These are phyloP conservation scores for Claviceps purpurea DNA, from an alignment of 2,329 filamentous ascomycete species.

Conservation along the genomic window DNA sequence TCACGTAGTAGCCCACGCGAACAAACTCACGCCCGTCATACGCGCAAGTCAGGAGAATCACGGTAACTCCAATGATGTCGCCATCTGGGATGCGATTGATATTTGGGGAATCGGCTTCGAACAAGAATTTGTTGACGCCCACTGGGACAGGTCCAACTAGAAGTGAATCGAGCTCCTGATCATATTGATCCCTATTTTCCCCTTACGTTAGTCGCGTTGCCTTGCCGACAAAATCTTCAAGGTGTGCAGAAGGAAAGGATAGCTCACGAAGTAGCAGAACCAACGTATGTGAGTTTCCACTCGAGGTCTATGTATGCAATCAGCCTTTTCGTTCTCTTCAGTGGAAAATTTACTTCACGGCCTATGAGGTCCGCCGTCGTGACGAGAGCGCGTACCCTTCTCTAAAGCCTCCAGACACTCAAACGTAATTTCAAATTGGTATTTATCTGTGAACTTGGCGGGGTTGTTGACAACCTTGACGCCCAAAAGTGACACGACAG, in stretches of 20 bases:
- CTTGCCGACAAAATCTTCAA: neutral
- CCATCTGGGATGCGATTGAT: conserved; percentile 82
- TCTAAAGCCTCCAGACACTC: conserved; percentile 91
- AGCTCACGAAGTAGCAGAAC: conserved; percentile 87
- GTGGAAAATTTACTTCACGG: neutral
- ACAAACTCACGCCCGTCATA: conserved; percentile 97
- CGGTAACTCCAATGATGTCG: conserved; percentile 92
- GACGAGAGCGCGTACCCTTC: conserved; percentile 49
- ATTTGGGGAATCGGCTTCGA: conserved; percentile 88
- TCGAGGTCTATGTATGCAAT: conserved; percentile 58
- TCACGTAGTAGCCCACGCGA: conserved; percentile 97
- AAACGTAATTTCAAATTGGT: conserved; percentile 97
- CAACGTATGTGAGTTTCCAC: conserved; percentile 98
- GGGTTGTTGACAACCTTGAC: conserved; percentile 97
- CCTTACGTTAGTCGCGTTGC: conserved; percentile 2
- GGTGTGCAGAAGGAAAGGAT: conserved; percentile 9
- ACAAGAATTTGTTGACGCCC: conserved; percentile 97
- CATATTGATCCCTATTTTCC: conserved; percentile 67
- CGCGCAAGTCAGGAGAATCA: conserved; percentile 89
- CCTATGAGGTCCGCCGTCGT: too few species aligned
- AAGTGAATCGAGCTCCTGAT: conserved; percentile 94
- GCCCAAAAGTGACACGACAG: conserved; percentile 87
- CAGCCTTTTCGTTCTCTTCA: neutral
- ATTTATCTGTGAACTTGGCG: conserved; percentile 80
- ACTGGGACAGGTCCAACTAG: conserved; percentile 95